A percentile compares a stretch with the other conserved stretches of the same genome.
These are phyloP conservation scores for Cymbidium sinense DNA, from an alignment of 106 monocot genomes.

Conservation along the genomic window DNA sequence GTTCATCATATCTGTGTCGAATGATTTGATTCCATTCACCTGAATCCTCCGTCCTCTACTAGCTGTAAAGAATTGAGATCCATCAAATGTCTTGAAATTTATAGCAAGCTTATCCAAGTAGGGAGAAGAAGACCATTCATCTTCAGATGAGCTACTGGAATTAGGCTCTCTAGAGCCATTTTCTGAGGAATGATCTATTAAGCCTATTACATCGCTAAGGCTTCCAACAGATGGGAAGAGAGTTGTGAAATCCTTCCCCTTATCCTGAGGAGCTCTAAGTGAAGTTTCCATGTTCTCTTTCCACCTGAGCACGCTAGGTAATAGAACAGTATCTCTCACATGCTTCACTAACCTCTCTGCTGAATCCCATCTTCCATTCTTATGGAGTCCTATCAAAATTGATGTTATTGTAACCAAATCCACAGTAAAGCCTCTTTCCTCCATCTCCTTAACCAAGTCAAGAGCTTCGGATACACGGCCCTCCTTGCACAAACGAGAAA, in stretches of 20 bases:
- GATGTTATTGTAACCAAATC: conserved; percentile 78
- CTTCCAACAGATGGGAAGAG: conserved; percentile 56
- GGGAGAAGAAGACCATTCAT: conserved; percentile 83
- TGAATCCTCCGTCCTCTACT: conserved; percentile 58
- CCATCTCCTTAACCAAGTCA: conserved; percentile 82
- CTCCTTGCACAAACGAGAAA: conserved; percentile 59
- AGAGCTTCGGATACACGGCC: conserved; percentile 59
- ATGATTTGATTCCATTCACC: conserved; percentile 41
- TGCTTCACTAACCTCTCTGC: conserved; percentile 60
- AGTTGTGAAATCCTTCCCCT: conserved; percentile 51
- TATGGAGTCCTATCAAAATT: conserved; percentile 58
- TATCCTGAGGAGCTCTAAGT: conserved; percentile 53
- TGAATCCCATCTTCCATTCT: conserved; percentile 56
- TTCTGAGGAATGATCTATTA: conserved; percentile 14
- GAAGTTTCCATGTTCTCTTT: conserved; percentile 54
- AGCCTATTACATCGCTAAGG: conserved; percentile 43
- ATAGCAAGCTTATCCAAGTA: conserved; percentile 62
- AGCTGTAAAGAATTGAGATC: conserved; percentile 24
- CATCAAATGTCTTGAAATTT: conserved; percentile 22
- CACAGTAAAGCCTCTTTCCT: conserved; percentile 70
- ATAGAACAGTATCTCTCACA: conserved; percentile 41
- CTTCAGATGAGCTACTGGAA: conserved; percentile 12
- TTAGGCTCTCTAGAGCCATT: background rate
- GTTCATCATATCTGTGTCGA: conserved; percentile 85
- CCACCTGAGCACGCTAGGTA: conserved; percentile 64